Base-by-base conservation (phyloP, 2,329 filamentous ascomycete genomes). In the Metarhizium guizhouense region DNA sequence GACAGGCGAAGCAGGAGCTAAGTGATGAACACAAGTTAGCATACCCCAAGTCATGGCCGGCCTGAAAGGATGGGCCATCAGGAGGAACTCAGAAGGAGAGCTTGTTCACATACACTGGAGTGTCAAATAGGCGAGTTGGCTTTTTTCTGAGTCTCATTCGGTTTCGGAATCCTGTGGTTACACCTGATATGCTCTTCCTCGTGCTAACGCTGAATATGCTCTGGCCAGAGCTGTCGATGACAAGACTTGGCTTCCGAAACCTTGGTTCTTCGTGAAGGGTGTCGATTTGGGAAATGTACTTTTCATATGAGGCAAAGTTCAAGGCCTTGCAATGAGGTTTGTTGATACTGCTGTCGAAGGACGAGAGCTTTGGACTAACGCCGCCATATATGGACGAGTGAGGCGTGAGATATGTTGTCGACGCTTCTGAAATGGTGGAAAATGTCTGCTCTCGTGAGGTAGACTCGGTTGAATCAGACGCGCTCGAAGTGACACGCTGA, bases 1-100 rank as follows among this genome's bases (percentile, higher is more conserved):
- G 77, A 61, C 83, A 86, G 60, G 76, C 80, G 50, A 78, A 74
- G 60, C 82, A 85, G 18, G 76, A 77, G 57, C 82, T 84, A 61
- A 36, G 43, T 38, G 36, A 52, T 14, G 4, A 7, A 51, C 16
- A 8, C 25, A 11, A 47, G 6, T 34, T 34, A 53, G 38, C 25
- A 30, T 30, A 48, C 13, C 6, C 13, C 3, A 18, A 4, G 8
- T 18, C 20, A 48, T 13, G 20, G 4, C 29, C 13, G 30, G 25
- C 36, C 40, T 36, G 11, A 38, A 6, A 34, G 16, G 34, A 11
- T 10, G 29, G 10, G 11, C 11, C 10, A 30, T 6, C 5, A n/a
- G 8, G 25, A 38, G 30, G 34, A 5, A 7, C 6, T 32, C 4
- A 25, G 4, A 13, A 4, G 38, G 25, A 20, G 38, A 38, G 29